Evolutionary conservation across 148 eudicot species (phyloP).

Genomic region (Fagopyrum esculentum): DNA sequence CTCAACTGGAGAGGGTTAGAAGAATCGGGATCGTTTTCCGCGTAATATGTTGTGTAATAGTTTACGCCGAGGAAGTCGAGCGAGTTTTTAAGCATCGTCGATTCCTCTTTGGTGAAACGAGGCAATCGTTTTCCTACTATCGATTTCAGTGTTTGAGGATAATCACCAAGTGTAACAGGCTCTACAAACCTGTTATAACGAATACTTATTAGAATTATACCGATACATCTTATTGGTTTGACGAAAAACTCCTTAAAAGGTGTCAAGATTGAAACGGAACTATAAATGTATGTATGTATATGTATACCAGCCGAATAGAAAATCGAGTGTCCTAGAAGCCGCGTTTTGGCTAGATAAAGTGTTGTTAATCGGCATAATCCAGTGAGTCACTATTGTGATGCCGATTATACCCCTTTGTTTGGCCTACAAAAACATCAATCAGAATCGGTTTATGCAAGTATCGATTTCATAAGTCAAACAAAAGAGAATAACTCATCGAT

Average conservation of each 20-base stretch:
- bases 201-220: too few relatives aligned
- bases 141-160: slow-evolving; percentile 17
- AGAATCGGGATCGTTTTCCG: neutral
- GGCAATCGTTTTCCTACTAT: slow-evolving; percentile 23
- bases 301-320: slow-evolving; percentile 13
- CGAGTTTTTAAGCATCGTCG: slow-evolving; percentile 10
- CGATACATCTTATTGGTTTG: too few relatives aligned
- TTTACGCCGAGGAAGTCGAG: slow-evolving; percentile 20
- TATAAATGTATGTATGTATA: neutral
- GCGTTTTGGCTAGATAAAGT: neutral
- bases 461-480: neutral
- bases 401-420: slow-evolving; percentile 12
- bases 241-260: neutral
- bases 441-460: too few relatives aligned
- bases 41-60: slow-evolving; percentile 17
- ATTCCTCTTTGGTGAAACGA: slow-evolving; percentile 15
- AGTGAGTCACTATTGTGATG: slow-evolving; percentile 7
- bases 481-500: neutral
- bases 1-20: slow-evolving; percentile 3
- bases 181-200: slow-evolving; percentile 18
- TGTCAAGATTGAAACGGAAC: neutral
- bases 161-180: slow-evolving; percentile 18
- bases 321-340: slow-evolving; percentile 8
- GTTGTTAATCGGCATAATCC: slow-evolving; percentile 12
- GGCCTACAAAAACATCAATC: neutral